Evolutionary conservation across 352 stramenopile species (phyloP).

Genomic region (Globisporangium canariense): DNA sequence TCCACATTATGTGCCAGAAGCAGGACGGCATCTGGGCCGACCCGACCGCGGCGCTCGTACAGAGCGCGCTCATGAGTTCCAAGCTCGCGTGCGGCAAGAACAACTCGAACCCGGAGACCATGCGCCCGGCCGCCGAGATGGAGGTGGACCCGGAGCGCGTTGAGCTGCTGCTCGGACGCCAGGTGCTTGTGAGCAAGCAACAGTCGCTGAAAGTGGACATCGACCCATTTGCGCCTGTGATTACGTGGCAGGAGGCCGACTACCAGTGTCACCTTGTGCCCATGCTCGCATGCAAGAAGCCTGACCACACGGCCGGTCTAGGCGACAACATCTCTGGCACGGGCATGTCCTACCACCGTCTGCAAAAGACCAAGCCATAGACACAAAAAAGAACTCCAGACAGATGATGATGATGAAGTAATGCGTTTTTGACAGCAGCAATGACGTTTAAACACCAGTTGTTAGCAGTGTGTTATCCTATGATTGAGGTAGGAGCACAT

Average conservation of each 20-base stretch:
- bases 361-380: constrained; percentile 39
- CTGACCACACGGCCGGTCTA: constrained; percentile 74
- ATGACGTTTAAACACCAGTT: background rate
- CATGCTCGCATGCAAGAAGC: constrained; percentile 82
- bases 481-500: constrained; percentile 4
- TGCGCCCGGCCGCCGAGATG: constrained; percentile 62
- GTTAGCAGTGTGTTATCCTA: background rate
- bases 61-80: constrained; percentile 79
- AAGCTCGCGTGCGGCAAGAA: constrained; percentile 77
- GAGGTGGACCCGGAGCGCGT: constrained; percentile 71
- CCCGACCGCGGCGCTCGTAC: constrained; percentile 62
- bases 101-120: constrained; percentile 30
- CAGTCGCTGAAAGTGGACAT: constrained; percentile 54
- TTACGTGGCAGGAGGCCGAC: constrained; percentile 67
- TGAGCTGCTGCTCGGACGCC: constrained; percentile 52
- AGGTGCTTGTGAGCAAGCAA: constrained; percentile 54
- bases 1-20: constrained; percentile 84
- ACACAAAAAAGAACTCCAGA: background rate
- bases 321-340: constrained; percentile 87
- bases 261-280: constrained; percentile 77
- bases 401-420: constrained; percentile 3
- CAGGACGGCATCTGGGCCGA: constrained; percentile 60
- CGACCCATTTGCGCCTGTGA: constrained; percentile 61
- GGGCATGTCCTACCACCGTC: constrained; percentile 73
- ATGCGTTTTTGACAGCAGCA: background rate